Percentiles rank a stretch among this genome's conserved stretches.
phyloP scores from a whole-genome alignment of 805 yeast species.

The Lipomyces sp. region DNA sequence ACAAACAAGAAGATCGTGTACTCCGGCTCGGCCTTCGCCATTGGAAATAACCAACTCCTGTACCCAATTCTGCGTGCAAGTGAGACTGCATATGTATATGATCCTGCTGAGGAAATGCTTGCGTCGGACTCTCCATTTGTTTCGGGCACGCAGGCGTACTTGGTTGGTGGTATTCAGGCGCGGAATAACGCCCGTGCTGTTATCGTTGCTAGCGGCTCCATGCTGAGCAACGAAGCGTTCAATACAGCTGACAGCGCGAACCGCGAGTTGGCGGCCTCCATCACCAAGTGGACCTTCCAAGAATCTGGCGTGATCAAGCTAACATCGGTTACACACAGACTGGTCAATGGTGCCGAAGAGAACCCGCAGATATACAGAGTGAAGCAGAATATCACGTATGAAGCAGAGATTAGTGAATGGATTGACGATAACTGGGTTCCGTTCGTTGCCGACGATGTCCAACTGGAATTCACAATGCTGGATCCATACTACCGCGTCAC shows the following conservation, averaged over 20 bases:
- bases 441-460: conserved; percentile 63
- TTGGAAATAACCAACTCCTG: conserved; percentile 69
- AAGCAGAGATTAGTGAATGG: conserved; percentile 53
- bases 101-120: conserved; percentile 52
- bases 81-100: conserved; percentile 59
- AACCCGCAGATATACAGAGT: conserved; percentile 63
- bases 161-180: conserved; percentile 80
- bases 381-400: conserved; percentile 66
- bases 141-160: conserved; percentile 75
- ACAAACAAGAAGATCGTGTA: conserved; percentile 40
- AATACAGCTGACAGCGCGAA: conserved; percentile 39
- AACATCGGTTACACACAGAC: conserved; percentile 59
- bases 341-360: conserved; percentile 47
- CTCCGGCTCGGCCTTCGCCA: conserved; percentile 68
- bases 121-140: conserved; percentile 67
- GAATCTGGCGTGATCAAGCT: conserved; percentile 66
- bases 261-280: conserved; percentile 51
- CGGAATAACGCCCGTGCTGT: conserved; percentile 73
- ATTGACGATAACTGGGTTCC: conserved; percentile 71
- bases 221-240: conserved; percentile 53
- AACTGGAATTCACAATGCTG: conserved; percentile 83
- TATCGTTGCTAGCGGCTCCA: conserved; percentile 76
- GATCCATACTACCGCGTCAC: conserved; percentile 92
- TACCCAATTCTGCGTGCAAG: conserved; percentile 74
- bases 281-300: conserved; percentile 75